Conservation (phyloP, 441 rosid species). For the Arabidopsis lyrata region DNA sequence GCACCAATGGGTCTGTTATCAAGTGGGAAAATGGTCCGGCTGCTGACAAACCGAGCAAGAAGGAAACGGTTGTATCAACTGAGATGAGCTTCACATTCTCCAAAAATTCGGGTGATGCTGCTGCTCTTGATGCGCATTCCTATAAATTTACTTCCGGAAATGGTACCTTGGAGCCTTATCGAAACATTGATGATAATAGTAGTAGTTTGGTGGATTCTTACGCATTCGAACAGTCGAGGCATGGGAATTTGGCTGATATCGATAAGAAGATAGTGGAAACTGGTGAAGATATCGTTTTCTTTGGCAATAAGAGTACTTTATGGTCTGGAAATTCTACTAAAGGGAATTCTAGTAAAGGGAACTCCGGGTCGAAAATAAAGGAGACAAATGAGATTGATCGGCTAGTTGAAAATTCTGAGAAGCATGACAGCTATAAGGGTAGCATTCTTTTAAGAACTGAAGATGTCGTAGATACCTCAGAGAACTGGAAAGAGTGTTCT, state of each 20-base stretch:
- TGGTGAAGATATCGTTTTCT: constrained; percentile 62
- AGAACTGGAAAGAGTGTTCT: constrained; percentile 75
- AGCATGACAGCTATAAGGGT: constrained; percentile 50
- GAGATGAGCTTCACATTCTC: constrained; percentile 59
- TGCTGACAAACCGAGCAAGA: constrained; percentile 54
- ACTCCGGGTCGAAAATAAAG: constrained; percentile 47
- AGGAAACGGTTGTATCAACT: constrained; percentile 49
- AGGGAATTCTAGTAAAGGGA: constrained; percentile 56
- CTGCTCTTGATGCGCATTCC: constrained; percentile 57
- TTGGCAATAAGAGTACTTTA: constrained; percentile 60
- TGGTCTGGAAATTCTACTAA: constrained; percentile 69
- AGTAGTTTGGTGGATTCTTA: constrained; percentile 45
- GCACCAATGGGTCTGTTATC: constrained; percentile 67
- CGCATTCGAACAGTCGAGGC: constrained; percentile 50
- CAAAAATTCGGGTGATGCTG: constrained; percentile 57
- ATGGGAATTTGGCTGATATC: constrained; percentile 42
- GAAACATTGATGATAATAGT: constrained; percentile 48
- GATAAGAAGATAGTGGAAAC: constrained; percentile 57
- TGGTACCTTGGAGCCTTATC: constrained; percentile 53
- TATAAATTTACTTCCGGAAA: constrained; percentile 65
- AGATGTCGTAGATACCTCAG: constrained; percentile 55
- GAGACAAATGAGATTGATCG: constrained; percentile 60
- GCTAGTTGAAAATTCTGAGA: constrained; percentile 47
- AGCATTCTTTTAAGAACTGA: constrained; percentile 64
- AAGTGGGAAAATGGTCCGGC: constrained; percentile 61